Base-by-base conservation (phyloP, 192 early-diverging fungal genomes). In the Linnemannia schmuckeri region DNA sequence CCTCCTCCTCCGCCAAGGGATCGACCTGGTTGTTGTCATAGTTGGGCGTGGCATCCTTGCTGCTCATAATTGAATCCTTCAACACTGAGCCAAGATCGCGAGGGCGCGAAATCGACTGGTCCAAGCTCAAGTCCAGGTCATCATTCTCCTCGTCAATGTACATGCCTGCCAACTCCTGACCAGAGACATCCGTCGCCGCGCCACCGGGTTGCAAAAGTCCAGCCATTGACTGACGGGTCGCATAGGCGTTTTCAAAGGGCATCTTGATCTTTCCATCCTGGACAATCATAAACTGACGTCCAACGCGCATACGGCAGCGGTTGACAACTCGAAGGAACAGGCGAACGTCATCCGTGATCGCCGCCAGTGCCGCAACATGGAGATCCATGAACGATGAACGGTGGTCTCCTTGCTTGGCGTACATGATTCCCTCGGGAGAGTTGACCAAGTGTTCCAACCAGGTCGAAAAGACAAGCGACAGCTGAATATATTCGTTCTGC, bases 241-340 rank as follows among this genome's bases (percentile, higher is more conserved):
- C 86, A 72, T 79, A 82, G 10, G 80, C 78, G 54, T 76, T 76
- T 66, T 82, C 78, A 33, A 82, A 86, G 35, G 78, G 77, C 78
- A 86, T 85, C 52, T 86, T 86, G 80, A 89, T 82, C 72, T 87
- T 85, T 30, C 80, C 81, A 70, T 88, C 80, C 55, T 88, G 81
- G 22, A 85, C 61, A 12, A 88, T 75, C 81, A 86, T 85, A 73
- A 93, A 93, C 63, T 92, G 91, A 46, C 92, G 92, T 30, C 92
- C 92, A n/a, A 93, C 90, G 12, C 93, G 82, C 93, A 93, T 93
- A 15, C 93, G 89, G 63, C 88, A 90, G 73, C 93, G 78, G 78
- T 92, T 93, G 47, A 90, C 89, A 5, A 93, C 89, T 38, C 93
- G 79, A 22, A 93, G 69, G 72, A 90, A 93, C 15, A 92, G 76